These are phyloP conservation scores for Populus tremula DNA, from an alignment of 345 rosid species.

Conservation along the genomic window DNA sequence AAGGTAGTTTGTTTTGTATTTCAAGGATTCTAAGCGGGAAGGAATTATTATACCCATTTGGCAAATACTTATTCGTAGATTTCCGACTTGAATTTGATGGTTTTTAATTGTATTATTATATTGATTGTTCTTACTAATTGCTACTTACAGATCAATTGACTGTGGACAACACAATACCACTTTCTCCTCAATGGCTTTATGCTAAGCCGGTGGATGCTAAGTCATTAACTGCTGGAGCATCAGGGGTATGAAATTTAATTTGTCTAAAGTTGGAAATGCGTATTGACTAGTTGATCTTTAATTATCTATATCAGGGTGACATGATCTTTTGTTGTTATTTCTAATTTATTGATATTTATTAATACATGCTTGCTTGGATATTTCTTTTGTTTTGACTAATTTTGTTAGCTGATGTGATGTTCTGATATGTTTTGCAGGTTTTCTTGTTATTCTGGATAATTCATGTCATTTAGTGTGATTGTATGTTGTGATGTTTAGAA, in stretches of 20 bases:
- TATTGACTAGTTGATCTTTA: neutral
- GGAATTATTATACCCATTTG: neutral
- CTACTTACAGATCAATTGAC: slow-evolving; percentile 53
- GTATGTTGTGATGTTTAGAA: neutral
- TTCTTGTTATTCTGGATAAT: neutral
- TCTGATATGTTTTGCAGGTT: neutral
- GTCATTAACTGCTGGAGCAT: slow-evolving; percentile 29
- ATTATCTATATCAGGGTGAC: neutral
- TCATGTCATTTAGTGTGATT: neutral
- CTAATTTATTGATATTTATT: neutral
- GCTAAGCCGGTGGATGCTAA: slow-evolving; percentile 64
- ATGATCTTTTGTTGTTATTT: neutral
- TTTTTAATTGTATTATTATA: neutral
- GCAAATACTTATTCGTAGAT: neutral
- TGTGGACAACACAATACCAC: slow-evolving; percentile 76
- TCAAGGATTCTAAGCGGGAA: neutral
- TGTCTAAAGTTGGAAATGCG: neutral
- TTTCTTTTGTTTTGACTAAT: neutral
- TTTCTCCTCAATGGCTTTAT: slow-evolving; percentile 97
- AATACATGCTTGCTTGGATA: neutral
- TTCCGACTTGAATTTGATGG: neutral
- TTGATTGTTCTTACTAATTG: neutral
- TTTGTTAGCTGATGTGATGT: neutral
- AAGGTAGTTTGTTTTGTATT: slow-evolving; percentile 36
- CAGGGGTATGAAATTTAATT: slow-evolving; percentile 1